Evolutionary conservation across 1,284 basidiomycete species (phyloP), one percentile per base, ranked within the genome.

Genomic region (Heimioporus retisporus): DNA sequence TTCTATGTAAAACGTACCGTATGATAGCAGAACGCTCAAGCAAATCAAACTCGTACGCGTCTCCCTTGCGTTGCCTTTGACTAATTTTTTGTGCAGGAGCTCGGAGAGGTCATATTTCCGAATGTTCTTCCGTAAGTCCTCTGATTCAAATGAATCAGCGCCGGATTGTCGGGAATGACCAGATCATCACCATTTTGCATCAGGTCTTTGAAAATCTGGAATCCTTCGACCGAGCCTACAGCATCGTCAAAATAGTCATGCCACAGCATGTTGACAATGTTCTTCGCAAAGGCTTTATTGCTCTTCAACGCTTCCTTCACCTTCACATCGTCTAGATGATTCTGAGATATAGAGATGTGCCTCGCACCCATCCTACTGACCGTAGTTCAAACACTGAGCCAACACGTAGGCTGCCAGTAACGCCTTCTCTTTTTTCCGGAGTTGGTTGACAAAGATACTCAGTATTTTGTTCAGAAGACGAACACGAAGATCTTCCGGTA

Each of bases 331-430:
- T 19, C 65, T 65, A 16, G 43, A 31, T 3, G 4, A 31, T 6
- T 25, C 25, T 63, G 4, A 56, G 57, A 4, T 21, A 19, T 21
- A 40, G 14, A 21, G 0, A 42, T 13, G 13, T 21, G 7, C 11
- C 6, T 28, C 7, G 6, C 11, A 21, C 4, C 18, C 2, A 63
- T n/a, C 6, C 6, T 2, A 40, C 68, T 60, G 14, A 68, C 68
- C 19, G 31, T 68, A 54, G n/a, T 60, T 59, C 58, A 69, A 28
- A 35, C 35, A 35, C 2, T 35, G 6, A 18, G 59, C 46, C 21
- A 69, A 53, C 0, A 66, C 66, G 44, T 68, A 61, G 4, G 68
- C 68, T 4, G 61, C 66, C 10, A 69, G 43, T 2, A 69, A 25
- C 23, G 68, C 48, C 8, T 31, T 67, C 8, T 60, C 28, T 25